Conservation (phyloP, 768 basidiomycete genomes). For the Hysterangium stoloniferum region DNA sequence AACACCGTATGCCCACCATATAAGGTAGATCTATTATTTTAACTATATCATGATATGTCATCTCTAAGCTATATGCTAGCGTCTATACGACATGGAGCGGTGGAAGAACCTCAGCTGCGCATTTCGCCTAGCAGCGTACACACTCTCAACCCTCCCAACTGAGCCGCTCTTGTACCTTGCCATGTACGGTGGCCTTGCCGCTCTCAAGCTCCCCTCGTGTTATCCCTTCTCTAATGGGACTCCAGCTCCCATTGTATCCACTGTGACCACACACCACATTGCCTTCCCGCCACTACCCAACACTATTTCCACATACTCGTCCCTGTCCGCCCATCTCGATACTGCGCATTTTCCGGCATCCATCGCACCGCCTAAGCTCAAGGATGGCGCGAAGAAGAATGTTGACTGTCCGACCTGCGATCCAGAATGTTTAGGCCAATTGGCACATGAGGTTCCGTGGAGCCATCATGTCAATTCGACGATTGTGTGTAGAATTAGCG, state of each 20-base stretch:
- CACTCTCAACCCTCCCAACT: constrained; percentile 78
- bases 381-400: constrained; percentile 47
- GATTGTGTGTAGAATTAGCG: constrained; percentile 85
- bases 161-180: constrained; percentile 83
- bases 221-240: constrained; percentile 26
- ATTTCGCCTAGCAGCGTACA: constrained; percentile 83
- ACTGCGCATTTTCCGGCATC: constrained; percentile 5
- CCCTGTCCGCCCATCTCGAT: constrained; percentile 7
- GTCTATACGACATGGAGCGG: constrained; percentile 71
- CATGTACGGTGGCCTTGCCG: constrained; percentile 85
- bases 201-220: constrained; percentile 85
- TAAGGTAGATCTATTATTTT: constrained; percentile 41
- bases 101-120: constrained; percentile 70
- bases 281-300: background rate
- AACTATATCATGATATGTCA: background rate
- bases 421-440: constrained; percentile 54
- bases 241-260: constrained; percentile 8
- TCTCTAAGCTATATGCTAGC: constrained; percentile 44
- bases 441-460: constrained; percentile 81
- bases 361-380: constrained; percentile 12
- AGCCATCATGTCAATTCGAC: constrained; percentile 95
- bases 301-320: constrained; percentile 12
- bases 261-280: background rate
- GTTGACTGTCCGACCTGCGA: constrained; percentile 92
- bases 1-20: constrained; percentile 71